Evolutionary conservation across 768 basidiomycete species (phyloP), one percentile per base, ranked within the genome.

Genomic region (Lactarius indigo): DNA sequence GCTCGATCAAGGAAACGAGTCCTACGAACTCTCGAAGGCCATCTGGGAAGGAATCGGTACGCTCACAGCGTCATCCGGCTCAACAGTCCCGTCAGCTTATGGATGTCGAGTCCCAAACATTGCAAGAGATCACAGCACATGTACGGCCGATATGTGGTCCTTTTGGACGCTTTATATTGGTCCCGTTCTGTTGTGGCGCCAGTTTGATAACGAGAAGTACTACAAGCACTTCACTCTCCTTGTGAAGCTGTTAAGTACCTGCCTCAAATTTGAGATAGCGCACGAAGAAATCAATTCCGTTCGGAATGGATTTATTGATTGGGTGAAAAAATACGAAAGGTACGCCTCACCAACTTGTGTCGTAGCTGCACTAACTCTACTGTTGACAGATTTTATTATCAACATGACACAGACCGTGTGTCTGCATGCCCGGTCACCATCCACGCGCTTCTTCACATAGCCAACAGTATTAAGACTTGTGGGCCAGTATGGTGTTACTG

Each of bases 291-390:
- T 76, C 3, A 26, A 68, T 50, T 79, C 80, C 6, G 75, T 44
- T 44, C 42, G 80, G 65, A 78, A 78, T 30, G 76, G 75, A 9
- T 33, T 73, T 18, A 69, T 79, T 66, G 82, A 85, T 1, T 82
- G 81, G 81, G 79, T 81, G 2, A 18, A 68, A 35, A 61, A 74
- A 9, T 83, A 78, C 57, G 80, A 83, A 73, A 64, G 61, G 80
- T 81, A 62, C 47, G 76, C 70, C n/a, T 26, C 18, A 9, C n/a
- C 18, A 2, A 26, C 41, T n/a, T 44, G 42, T n/a, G 35, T 23
- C 7, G 7, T 18, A 18, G 8, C 31, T 0, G 33, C 12, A 15
- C 64, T n/a, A n/a, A 20, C 56, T n/a, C 7, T n/a, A 17, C 28
- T 20, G 7, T 44, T 20, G 6, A 42, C 44, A 64, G 64, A 18